Percentiles rank a stretch among this genome's conserved stretches.
Conservation (phyloP, 495 filamentous ascomycete species). For the Cercophora scortea region DNA sequence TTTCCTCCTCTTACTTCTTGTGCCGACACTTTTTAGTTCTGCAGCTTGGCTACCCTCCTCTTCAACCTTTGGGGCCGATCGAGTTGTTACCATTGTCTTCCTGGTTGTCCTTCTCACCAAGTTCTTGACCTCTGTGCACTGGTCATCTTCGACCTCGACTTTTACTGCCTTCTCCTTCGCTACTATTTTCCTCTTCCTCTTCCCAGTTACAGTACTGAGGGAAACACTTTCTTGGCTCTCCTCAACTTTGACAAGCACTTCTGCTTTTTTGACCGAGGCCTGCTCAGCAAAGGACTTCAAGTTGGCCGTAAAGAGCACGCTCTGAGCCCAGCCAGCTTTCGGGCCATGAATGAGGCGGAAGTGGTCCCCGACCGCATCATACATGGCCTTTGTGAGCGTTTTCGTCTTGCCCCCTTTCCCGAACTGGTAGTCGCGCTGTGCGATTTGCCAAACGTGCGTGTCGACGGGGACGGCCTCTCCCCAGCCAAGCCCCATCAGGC, state of each 20-base stretch:
- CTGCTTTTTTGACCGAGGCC: constrained; percentile 30
- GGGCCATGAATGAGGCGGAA: constrained; percentile 88
- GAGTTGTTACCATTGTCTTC: background rate
- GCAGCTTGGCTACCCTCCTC: too few species aligned
- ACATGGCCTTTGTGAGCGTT: constrained; percentile 78
- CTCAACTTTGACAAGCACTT: constrained; percentile 15
- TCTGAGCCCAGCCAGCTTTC: constrained; percentile 96
- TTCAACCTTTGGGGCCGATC: too few species aligned
- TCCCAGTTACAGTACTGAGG: background rate
- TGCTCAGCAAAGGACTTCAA: constrained; percentile 74
- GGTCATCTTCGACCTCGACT: constrained; percentile 7
- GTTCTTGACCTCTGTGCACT: constrained; percentile 9
- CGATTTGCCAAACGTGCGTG: constrained; percentile 99
- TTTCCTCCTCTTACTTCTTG: too few species aligned
- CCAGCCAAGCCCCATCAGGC: constrained; percentile 96
- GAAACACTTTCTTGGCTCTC: background rate
- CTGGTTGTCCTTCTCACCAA: constrained; percentile 15
- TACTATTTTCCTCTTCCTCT: constrained; percentile 9
- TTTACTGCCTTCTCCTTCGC: background rate
- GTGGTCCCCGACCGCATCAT: constrained; percentile 82
- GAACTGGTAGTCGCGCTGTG: constrained; percentile 89
- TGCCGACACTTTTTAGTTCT: too few species aligned
- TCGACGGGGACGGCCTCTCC: constrained; percentile 90
- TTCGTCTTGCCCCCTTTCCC: constrained; percentile 70
- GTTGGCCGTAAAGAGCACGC: constrained; percentile 92